A percentile compares a stretch with the other conserved stretches of the same genome.
These are phyloP conservation scores for Diutina catenulata DNA, from an alignment of 1,139 yeast genomes.

Conservation along the genomic window DNA sequence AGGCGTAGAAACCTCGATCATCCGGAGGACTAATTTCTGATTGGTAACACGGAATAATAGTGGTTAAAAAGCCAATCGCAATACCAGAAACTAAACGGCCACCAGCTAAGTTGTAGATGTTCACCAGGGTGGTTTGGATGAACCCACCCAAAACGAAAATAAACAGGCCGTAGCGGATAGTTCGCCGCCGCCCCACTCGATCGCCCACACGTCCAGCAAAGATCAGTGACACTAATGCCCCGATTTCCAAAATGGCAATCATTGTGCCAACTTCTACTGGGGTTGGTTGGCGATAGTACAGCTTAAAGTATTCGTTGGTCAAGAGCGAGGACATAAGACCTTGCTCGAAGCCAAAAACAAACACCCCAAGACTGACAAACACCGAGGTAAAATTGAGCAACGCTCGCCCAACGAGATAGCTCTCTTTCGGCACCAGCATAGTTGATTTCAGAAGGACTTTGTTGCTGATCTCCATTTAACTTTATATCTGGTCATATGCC, in stretches of 20 bases:
- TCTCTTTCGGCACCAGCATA: too few species aligned
- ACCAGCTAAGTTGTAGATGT: slow-evolving; percentile 40
- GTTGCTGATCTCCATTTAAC: too few species aligned
- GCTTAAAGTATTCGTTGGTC: slow-evolving; percentile 62
- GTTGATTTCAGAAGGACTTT: too few species aligned
- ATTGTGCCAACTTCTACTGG: slow-evolving; percentile 63
- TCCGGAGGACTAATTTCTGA: slow-evolving; percentile 86
- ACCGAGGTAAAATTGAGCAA: slow-evolving; percentile 43
- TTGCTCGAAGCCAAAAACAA: slow-evolving; percentile 52
- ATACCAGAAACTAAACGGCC: slow-evolving; percentile 79
- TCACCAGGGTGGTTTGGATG: slow-evolving; percentile 50
- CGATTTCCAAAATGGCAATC: slow-evolving; percentile 77
- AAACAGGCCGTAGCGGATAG: slow-evolving; percentile 73
- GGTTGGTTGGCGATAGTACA: slow-evolving; percentile 61
- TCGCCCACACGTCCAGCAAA: slow-evolving; percentile 72
- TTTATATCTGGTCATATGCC: too few species aligned
- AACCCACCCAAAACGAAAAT: slow-evolving; percentile 76
- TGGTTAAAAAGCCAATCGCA: slow-evolving; percentile 84
- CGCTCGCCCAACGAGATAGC: slow-evolving; percentile 39
- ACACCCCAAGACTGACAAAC: slow-evolving; percentile 50
- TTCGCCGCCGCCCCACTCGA: slow-evolving; percentile 64
- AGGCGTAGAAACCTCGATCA: slow-evolving; percentile 79
- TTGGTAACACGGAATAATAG: slow-evolving; percentile 92
- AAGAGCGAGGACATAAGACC: slow-evolving; percentile 50
- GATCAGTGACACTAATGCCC: slow-evolving; percentile 72